Base-by-base conservation (phyloP, 129 eudicot species). In the Centrapalus pauciflorus region DNA sequence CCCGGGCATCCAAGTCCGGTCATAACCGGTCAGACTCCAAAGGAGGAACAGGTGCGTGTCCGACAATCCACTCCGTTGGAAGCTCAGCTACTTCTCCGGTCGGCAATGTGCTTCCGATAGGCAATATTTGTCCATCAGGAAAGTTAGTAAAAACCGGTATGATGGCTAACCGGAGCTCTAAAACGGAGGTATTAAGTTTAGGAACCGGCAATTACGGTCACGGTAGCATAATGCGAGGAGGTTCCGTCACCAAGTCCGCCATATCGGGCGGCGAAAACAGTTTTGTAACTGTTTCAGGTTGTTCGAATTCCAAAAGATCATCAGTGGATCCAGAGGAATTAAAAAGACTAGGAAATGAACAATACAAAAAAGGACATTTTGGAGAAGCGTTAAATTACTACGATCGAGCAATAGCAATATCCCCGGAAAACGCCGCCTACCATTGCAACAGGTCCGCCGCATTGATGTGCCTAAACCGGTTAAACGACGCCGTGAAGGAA, bases 161-260 rank as follows among this genome's bases (percentile, higher is more conserved):
- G 83, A 78, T 79, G 86, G 63, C 82, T 0, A 67, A 32, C 38
- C 82, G 77, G 65, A 62, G 73, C 26, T 5, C 90, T 10, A 77
- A 76, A 70, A 72, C 86, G 35, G 95, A 86, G 32, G 93, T 89
- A 0, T 69, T 86, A 69, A 84, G 95, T 4, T 67, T 85, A 12
- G 93, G 95, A 0, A 74, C 82, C 26, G 97, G 77, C 0, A 77
- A 84, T 72, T 94, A 94, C 63, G 97, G 99, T 23, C 95, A 86
- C 54, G 99, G 95, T 1, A 94, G 95, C 58, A 89, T 94, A 84
- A 86, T 94, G 82, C 87, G 93, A 2, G 84, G 87, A 11, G 90
- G 88, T 12, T 48, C 73, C 49, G 75, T 38, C 13, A 56, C 72
- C 50, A 51, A 54, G 23, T 67, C 64, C 49, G n/a, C 77, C 41